phyloP scores from a whole-genome alignment of 140 eudicot species.

The Cichorium intybus region DNA sequence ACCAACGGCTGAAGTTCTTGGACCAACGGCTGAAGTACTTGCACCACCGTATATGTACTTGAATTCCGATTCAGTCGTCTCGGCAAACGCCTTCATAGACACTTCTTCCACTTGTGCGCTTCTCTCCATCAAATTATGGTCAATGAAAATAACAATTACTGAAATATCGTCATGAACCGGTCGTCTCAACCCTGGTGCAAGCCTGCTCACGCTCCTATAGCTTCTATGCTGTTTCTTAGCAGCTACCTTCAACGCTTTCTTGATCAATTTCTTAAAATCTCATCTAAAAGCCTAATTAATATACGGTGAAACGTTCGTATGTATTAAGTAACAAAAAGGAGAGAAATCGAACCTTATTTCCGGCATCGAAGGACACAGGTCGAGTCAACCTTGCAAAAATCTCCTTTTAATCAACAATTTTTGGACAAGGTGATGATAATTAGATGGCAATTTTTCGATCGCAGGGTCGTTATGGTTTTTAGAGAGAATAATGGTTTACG shows the following conservation, averaged over 20 bases:
- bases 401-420: slow-evolving; percentile 42
- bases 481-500: too few species aligned
- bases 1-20: too few species aligned
- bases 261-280: slow-evolving; percentile 32
- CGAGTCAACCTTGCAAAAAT: slow-evolving; percentile 51
- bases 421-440: slow-evolving; percentile 39
- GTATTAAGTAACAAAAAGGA: background rate
- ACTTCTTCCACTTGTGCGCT: slow-evolving; percentile 15
- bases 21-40: too few species aligned
- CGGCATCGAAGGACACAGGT: slow-evolving; percentile 51
- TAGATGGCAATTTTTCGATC: slow-evolving; percentile 79
- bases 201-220: slow-evolving; percentile 35
- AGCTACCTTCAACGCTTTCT: slow-evolving; percentile 41
- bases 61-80: slow-evolving; percentile 23
- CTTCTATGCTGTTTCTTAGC: slow-evolving; percentile 34
- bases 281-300: background rate
- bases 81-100: slow-evolving; percentile 33
- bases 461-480: too few species aligned
- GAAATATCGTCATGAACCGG: slow-evolving; percentile 51
- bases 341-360: slow-evolving; percentile 47
- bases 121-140: slow-evolving; percentile 27
- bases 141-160: slow-evolving; percentile 47
- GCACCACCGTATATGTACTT: background rate
- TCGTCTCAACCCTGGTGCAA: slow-evolving; percentile 47
- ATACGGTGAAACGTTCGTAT: background rate